phyloP scores from a whole-genome alignment of 2,329 filamentous ascomycete species.

The Bimuria novae-zelandiae region DNA sequence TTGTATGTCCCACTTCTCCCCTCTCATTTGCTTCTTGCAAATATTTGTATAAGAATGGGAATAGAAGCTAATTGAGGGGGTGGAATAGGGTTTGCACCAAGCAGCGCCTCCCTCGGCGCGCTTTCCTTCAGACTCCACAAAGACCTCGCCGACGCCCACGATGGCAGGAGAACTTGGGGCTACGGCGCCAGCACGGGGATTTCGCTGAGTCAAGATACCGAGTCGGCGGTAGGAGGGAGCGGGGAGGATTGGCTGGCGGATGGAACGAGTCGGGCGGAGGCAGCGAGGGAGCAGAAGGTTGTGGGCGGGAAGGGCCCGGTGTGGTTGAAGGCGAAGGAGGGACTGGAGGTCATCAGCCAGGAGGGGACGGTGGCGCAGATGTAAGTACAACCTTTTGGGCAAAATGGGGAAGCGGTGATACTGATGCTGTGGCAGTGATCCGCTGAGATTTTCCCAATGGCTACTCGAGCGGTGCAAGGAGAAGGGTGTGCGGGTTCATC shows the following conservation, averaged over 20 bases:
- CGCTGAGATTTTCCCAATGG: conserved; percentile 67
- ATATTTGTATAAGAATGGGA: too few species aligned
- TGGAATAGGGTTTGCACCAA: conserved; percentile 62
- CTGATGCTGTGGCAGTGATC: conserved; percentile 58
- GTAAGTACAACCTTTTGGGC: conserved; percentile 46
- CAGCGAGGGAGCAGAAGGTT: conserved; percentile 47
- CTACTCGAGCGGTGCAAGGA: conserved; percentile 62
- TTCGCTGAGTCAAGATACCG: conserved; percentile 57
- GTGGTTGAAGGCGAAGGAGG: conserved; percentile 65
- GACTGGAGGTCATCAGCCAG: conserved; percentile 66
- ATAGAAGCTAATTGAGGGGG: too few species aligned
- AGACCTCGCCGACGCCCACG: conserved; percentile 63
- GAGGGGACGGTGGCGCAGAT: conserved; percentile 67
- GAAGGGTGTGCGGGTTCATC: conserved; percentile 67
- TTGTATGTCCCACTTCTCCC: conserved; percentile 51
- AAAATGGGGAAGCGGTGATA: neutral
- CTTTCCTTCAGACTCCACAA: conserved; percentile 73
- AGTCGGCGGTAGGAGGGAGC: conserved; percentile 47
- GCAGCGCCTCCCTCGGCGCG: conserved; percentile 62
- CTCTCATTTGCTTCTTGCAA: neutral
- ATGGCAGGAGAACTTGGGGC: conserved; percentile 63
- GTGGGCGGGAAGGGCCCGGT: conserved; percentile 49
- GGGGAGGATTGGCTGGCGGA: conserved; percentile 69
- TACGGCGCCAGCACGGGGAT: conserved; percentile 62
- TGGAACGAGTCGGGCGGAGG: conserved; percentile 66